Evolutionary conservation across 208 protist genomes (phyloP), one percentile per base, ranked within the genome.

Genomic region (Leishmania turanica): DNA sequence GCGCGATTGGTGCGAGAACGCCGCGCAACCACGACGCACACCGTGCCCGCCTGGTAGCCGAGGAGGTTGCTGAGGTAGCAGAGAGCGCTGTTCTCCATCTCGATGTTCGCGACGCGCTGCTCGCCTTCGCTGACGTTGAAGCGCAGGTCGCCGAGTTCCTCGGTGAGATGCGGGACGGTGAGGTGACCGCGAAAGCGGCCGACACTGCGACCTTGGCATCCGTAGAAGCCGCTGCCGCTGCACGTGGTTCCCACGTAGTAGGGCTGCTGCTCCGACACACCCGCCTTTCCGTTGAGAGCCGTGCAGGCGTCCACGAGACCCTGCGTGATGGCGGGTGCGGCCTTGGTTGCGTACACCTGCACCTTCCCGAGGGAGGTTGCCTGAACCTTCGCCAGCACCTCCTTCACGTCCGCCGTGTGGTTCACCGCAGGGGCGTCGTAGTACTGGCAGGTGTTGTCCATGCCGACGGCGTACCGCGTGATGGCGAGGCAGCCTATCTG

Each of bases 381-480:
- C 40, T 87, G 58, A 47, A 81, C 82, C 75, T 85, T 82, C 58
- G 73, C 84, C 31, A 85, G 75, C 47, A 96, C 83, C 82, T 86
- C 84, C 76, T 90, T 60, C 77, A 90, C 81, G 66, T 91, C 88
- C 27, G 62, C 54, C 17, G 75, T 86, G 70, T 77, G n/a, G 77
- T 75, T 81, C 54, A 86, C 66, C 77, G 54, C 72, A 8, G 79
- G 70, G 9, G 85, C 76, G 37, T 84, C 77, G 85, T 96, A 96
- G 84, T 92, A 96, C 62, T 93, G 90, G 62, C 89, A 89, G 15
- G 92, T 96, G 88, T 96, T 96, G 88, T 96, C 92, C 89, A 95
- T 92, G 62, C 91, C 91, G 21, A 96, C 85, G 31, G 75, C 87
- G 75, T 92, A 84, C 71, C 85, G 85, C 40, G 91, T 93, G 73